Evolutionary conservation across 148 eudicot species (phyloP), one percentile per base, ranked within the genome.

Genomic region (Chenopodium quinoa): DNA sequence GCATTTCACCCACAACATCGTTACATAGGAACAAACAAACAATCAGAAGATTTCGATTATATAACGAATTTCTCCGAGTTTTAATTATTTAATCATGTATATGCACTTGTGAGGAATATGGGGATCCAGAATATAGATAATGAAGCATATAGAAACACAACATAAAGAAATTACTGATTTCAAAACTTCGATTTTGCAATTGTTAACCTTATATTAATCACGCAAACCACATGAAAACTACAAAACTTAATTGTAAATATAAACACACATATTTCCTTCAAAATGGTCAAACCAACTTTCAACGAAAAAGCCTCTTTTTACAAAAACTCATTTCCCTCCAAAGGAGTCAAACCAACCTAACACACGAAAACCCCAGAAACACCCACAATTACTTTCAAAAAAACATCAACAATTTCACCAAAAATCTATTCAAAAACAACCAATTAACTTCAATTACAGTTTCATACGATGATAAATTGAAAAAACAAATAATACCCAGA

Each of bases 201-300:
- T 46, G 60, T 79, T 75, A 68, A 85, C 73, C 87, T 34, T 77
- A 82, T 78, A 79, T n/a, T 70, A 74, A 79, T 81, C 82, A 81
- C 73, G 14, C 75, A 73, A 75, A 77, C 64, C 69, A 80, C 25
- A 76, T 75, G 13, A 76, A 22, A 9, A 63, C n/a, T 2, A 40
- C 76, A 75, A 50, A 84, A 58, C n/a, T 56, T 4, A 44, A 71
- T 25, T 44, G 46, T 52, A 70, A 29, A 25, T 14, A 77, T 4
- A 46, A 27, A 66, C 27, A 22, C 75, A 50, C 11, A 3, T 17
- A 17, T 68, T 69, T 70, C 46, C 67, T 31, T 44, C 60, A 14
- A 17, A 68, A 37, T 22, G 7, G 84, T 76, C 84, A 76, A 76
- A 78, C 84, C 84, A 78, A 73, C 82, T 79, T 56, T 20, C 13